phyloP scores from a whole-genome alignment of 2,329 filamentous ascomycete genomes.

The Fusarium hainanense region DNA sequence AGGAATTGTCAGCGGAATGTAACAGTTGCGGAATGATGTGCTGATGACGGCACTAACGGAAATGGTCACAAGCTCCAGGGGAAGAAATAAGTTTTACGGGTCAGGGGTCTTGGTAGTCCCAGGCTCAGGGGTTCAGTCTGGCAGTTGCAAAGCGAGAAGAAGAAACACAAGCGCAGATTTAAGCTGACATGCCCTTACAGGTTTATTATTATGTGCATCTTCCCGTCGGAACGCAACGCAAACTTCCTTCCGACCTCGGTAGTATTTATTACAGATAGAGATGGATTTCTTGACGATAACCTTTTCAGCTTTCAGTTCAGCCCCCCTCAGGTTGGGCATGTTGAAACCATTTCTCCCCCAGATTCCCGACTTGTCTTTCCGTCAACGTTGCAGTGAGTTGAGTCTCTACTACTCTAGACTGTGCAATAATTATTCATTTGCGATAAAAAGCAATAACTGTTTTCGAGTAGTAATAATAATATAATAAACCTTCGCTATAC shows the following conservation, averaged over 20 bases:
- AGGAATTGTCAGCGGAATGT: neutral
- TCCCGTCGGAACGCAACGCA: neutral
- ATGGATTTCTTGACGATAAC: neutral
- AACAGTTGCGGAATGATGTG: neutral
- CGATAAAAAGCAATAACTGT: neutral
- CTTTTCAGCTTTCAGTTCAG: neutral
- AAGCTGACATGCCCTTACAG: too few relatives aligned
- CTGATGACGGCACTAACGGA: neutral
- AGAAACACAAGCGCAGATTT: neutral
- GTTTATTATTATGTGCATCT: neutral
- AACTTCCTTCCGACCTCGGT: neutral
- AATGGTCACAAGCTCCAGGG: slow-evolving; percentile 28
- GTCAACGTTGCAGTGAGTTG: neutral
- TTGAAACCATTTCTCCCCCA: slow-evolving; percentile 33
- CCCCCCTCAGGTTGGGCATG: slow-evolving; percentile 6
- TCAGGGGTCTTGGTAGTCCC: slow-evolving; percentile 32
- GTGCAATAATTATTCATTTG: neutral
- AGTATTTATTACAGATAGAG: neutral
- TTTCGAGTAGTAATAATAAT: neutral
- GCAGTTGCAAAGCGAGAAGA: neutral
- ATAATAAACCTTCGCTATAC: neutral
- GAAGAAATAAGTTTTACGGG: slow-evolving; percentile 5
- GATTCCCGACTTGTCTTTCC: slow-evolving; percentile 7
- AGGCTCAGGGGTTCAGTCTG: slow-evolving; percentile 31
- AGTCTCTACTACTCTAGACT: too few relatives aligned